Conservation (phyloP, 139 green algal species). For the Tetradesmus lagerheimii region DNA sequence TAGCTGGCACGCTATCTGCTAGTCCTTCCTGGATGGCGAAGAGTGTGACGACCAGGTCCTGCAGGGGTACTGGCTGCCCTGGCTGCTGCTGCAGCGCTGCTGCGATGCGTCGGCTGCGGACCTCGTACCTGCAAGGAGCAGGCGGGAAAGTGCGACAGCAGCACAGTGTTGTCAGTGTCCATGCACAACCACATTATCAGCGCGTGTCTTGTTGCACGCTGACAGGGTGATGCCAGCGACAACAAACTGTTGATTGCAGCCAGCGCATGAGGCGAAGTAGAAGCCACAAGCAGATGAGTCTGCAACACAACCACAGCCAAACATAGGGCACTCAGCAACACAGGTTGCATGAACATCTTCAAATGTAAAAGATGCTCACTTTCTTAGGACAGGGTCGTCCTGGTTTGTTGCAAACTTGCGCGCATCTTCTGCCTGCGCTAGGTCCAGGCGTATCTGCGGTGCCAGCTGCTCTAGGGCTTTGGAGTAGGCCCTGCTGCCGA, state of each 20-base stretch:
- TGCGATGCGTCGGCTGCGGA: conserved; percentile 47
- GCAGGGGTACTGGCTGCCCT: conserved; percentile 57
- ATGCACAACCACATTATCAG: background rate
- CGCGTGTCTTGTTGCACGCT: too few species aligned
- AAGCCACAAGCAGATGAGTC: too few species aligned
- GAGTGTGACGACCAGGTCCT: conserved; percentile 68
- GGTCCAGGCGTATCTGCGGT: conserved; percentile 74
- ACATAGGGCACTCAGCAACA: too few species aligned
- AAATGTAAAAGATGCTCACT: background rate
- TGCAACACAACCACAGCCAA: too few species aligned
- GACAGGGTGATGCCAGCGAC: too few species aligned
- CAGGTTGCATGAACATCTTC: background rate
- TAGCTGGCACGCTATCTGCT: conserved; percentile 48
- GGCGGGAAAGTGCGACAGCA: background rate
- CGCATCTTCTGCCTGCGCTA: conserved; percentile 80
- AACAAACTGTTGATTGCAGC: too few species aligned
- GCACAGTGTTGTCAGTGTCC: background rate
- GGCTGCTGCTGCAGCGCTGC: conserved; percentile 65
- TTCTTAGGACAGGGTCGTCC: conserved; percentile 50
- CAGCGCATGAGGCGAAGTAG: too few species aligned
- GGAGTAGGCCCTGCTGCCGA: conserved; percentile 65
- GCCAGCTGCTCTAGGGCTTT: conserved; percentile 75
- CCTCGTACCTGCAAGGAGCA: conserved; percentile 46
- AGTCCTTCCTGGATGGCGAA: conserved; percentile 63
- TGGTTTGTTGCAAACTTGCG: conserved; percentile 57